phyloP scores from a whole-genome alignment of 257 asterid species.

The Paraleonurus japonicus region DNA sequence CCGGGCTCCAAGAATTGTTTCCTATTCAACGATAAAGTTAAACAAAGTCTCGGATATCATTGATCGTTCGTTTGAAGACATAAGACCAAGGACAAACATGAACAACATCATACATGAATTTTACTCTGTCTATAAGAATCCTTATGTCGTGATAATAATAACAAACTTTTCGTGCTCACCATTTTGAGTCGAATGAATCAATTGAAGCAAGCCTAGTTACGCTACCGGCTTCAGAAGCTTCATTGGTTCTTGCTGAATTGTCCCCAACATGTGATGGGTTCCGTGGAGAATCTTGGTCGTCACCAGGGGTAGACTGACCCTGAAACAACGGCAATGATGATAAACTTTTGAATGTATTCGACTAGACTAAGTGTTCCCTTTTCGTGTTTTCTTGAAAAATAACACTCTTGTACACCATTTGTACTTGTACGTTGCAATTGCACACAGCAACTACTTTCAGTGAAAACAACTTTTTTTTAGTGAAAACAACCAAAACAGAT shows the following conservation, averaged over 20 bases:
- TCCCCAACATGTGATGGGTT: constrained; percentile 75
- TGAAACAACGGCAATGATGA: constrained; percentile 28
- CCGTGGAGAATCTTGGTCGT: constrained; percentile 77
- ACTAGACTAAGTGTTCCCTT: neutral
- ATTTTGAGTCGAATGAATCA: constrained; percentile 95
- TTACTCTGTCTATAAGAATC: too few relatives aligned
- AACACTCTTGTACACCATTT: too few relatives aligned
- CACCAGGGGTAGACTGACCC: constrained; percentile 46
- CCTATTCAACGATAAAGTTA: constrained; percentile 47
- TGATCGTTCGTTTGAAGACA: neutral
- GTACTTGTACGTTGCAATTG: too few relatives aligned
- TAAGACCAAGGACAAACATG: neutral
- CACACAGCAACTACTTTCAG: too few relatives aligned
- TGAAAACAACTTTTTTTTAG: too few relatives aligned
- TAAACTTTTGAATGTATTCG: neutral
- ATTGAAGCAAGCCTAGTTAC: constrained; percentile 94
- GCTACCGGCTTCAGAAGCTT: constrained; percentile 70
- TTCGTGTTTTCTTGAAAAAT: neutral
- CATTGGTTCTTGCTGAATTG: constrained; percentile 48
- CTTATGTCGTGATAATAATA: too few relatives aligned
- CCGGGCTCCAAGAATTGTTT: constrained; percentile 96
- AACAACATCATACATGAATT: too few relatives aligned
- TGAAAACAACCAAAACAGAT: too few relatives aligned
- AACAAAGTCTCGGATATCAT: neutral
- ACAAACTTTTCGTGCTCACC: constrained; percentile 41